These are phyloP conservation scores for Amesomyces nigricolor DNA, from an alignment of 2,329 filamentous ascomycete genomes.

Conservation along the genomic window DNA sequence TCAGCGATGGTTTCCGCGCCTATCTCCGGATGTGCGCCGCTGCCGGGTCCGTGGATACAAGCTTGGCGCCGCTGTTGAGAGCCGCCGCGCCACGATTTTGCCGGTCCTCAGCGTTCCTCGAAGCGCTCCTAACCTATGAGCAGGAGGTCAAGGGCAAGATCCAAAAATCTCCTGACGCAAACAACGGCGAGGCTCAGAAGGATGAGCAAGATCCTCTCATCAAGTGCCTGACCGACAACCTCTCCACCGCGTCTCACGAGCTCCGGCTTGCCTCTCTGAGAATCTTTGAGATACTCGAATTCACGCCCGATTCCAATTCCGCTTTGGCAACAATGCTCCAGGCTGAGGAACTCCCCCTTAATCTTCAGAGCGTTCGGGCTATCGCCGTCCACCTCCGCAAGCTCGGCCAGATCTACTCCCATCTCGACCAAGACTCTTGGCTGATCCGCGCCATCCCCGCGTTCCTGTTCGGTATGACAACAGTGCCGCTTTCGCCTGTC, in stretches of 20 bases:
- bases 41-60: conserved; percentile 51
- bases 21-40: conserved; percentile 62
- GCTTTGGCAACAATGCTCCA: conserved; percentile 63
- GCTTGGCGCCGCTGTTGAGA: conserved; percentile 60
- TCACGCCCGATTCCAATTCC: conserved; percentile 43
- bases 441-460: conserved; percentile 66
- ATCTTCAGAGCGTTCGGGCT: conserved; percentile 66
- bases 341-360: conserved; percentile 74
- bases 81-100: conserved; percentile 62
- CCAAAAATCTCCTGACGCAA: conserved; percentile 25
- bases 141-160: conserved; percentile 27
- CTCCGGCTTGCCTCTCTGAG: conserved; percentile 68
- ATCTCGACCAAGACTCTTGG: conserved; percentile 55
- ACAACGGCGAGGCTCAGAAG: conserved; percentile 39
- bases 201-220: conserved; percentile 57
- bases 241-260: conserved; percentile 69
- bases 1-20: conserved; percentile 67
- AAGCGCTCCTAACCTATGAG: conserved; percentile 56
- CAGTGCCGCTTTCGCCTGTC: conserved; percentile 74
- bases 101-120: conserved; percentile 59
- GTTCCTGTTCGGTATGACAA: conserved; percentile 85
- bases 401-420: conserved; percentile 59
- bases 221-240: conserved; percentile 62
- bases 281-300: conserved; percentile 59
- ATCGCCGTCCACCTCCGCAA: conserved; percentile 84